Conservation (phyloP, 1,284 basidiomycete species). For the Ganoderma lingzhi region DNA sequence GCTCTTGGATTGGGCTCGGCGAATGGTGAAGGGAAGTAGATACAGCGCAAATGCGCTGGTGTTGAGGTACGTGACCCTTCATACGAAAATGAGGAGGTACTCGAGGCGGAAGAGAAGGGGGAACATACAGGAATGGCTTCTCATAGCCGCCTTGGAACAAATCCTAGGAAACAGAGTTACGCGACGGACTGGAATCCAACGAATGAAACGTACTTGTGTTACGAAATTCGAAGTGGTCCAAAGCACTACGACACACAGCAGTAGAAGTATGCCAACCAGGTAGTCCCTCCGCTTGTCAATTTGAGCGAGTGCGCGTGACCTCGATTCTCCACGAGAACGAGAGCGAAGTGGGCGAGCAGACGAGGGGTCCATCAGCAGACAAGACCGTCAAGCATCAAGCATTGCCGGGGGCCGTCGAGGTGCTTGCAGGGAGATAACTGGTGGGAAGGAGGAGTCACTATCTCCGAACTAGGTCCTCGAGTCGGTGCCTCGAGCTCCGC, state of each 20-base stretch:
- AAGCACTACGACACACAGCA: slow-evolving; percentile 83
- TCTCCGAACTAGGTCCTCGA: not conserved
- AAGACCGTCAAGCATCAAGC: slow-evolving; percentile 8
- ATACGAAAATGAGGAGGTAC: slow-evolving; percentile 5
- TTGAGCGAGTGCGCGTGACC: slow-evolving; percentile 25
- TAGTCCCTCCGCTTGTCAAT: slow-evolving; percentile 57
- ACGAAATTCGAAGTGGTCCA: slow-evolving; percentile 87
- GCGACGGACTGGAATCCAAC: not conserved
- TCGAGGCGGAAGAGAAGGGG: not conserved
- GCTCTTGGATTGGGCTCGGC: slow-evolving; percentile 43
- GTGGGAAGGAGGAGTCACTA: slow-evolving; percentile 3
- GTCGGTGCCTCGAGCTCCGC: no score
- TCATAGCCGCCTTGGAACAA: slow-evolving; percentile 77
- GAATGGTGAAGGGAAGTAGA: slow-evolving; percentile 76
- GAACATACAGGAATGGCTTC: slow-evolving; percentile 80
- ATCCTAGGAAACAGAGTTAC: slow-evolving; percentile 50
- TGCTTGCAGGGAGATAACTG: not conserved
- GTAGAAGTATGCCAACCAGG: slow-evolving; percentile 72
- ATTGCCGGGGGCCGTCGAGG: not conserved
- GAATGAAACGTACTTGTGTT: slow-evolving; percentile 65
- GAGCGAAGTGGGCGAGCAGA: slow-evolving; percentile 21
- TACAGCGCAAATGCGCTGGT: slow-evolving; percentile 92
- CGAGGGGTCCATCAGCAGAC: slow-evolving; percentile 25
- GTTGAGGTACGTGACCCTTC: slow-evolving; percentile 86
- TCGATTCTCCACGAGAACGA: slow-evolving; percentile 28